Evolutionary conservation across 2,329 filamentous ascomycete genomes (phyloP), one percentile per base, ranked within the genome.

Genomic region (Aspergillus sp.): DNA sequence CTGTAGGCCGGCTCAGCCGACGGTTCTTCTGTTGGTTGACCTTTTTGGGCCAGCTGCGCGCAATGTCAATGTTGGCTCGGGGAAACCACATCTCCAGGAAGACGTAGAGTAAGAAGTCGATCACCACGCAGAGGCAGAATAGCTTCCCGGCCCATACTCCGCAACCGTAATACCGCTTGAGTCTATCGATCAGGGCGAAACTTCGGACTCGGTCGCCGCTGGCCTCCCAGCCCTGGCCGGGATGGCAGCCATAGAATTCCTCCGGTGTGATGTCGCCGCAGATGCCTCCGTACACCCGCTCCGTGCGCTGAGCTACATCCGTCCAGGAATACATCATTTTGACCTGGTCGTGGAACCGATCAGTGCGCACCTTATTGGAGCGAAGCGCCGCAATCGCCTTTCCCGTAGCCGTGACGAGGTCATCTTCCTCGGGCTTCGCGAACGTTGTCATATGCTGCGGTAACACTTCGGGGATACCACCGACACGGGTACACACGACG

Each of bases 251-350:
- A 52, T 94, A 94, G 51, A 93, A 93, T 38, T 93, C 85, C 33
- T 82, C 79, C 47, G 93, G 85, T 43, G 75, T 78, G 33, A 93
- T 78, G n/a, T 78, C 78, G 5, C 86, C 88, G 2, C 79, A 85
- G 46, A 98, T 93, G 29, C 91, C 85, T 55, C 93, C 79, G 60
- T 98, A 98, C 1, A 98, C 91, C 17, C 89, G 75, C 62, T 98
- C 91, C 0, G 91, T 96, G 34, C 91, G 82, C 48, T 82, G 75
- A 10, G 91, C 91, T 16, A 98, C 89, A 56, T 98, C 89, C 16
- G 84, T 84, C 91, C 91, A 98, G 1, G 86, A 93, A 64, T 98
- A 98, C 91, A 96, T 96, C 66, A 83, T 84, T 60, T 89, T 86
- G 41, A 98, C 91, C 59, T 96, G 84, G 45, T 94, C 89, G 56